phyloP scores from a whole-genome alignment of 768 basidiomycete species.

The Cubamyces sp. region DNA sequence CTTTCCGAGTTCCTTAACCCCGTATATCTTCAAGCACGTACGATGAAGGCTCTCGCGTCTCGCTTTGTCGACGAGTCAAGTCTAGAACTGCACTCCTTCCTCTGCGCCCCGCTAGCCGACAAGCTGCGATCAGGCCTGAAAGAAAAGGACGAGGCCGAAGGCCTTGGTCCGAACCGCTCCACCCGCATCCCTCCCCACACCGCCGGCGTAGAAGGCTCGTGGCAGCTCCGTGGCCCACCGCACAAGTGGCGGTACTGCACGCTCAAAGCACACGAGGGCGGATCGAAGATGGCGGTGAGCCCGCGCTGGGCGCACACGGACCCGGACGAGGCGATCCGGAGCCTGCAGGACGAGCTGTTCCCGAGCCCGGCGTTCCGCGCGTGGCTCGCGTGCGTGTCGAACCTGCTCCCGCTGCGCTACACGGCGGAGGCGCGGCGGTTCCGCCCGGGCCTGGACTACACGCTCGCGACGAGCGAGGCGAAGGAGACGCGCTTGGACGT shows the following conservation, averaged over 20 bases:
- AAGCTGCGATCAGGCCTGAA: conserved; percentile 68
- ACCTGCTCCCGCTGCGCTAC: conserved; percentile 72
- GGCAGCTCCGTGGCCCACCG: conserved; percentile 84
- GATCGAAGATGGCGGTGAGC: conserved; percentile 49
- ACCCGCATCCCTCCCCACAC: conserved; percentile 66
- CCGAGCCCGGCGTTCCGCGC: conserved; percentile 82
- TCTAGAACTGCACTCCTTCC: conserved; percentile 88
- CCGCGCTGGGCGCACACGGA: conserved; percentile 56
- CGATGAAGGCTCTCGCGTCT: conserved; percentile 75
- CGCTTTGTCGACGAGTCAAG: conserved; percentile 88
- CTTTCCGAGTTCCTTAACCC: conserved; percentile 84
- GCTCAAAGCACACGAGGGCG: conserved; percentile 45
- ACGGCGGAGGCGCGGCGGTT: conserved; percentile 85
- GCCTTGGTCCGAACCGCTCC: conserved; percentile 53
- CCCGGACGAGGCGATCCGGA: conserved; percentile 62
- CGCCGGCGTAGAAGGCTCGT: conserved; percentile 57
- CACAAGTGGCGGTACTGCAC: conserved; percentile 94
- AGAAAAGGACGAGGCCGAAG: conserved; percentile 66
- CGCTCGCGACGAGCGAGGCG: conserved; percentile 86
- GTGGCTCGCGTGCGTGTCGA: conserved; percentile 81
- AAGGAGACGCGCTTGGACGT: conserved; percentile 84
- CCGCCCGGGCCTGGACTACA: conserved; percentile 92
- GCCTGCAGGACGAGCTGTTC: conserved; percentile 78
- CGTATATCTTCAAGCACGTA: conserved; percentile 86
- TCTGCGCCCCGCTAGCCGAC: conserved; percentile 66